These are phyloP conservation scores for Laetiporus sulphureus DNA, from an alignment of 1,284 basidiomycete genomes.

Conservation along the genomic window DNA sequence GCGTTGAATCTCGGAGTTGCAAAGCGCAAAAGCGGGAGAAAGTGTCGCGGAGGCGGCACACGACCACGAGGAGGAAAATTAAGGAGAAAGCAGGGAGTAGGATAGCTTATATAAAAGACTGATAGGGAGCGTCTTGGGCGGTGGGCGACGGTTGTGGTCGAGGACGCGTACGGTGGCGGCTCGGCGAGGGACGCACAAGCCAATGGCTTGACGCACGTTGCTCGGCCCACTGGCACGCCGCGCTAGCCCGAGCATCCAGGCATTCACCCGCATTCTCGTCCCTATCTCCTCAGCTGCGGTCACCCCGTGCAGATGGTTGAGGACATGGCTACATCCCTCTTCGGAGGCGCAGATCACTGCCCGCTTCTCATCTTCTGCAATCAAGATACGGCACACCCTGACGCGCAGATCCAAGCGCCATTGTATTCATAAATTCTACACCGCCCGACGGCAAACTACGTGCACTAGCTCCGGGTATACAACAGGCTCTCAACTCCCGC, in stretches of 20 bases:
- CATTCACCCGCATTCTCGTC: constrained; percentile 1
- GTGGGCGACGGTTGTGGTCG: no score
- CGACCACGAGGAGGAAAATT: constrained; percentile 18
- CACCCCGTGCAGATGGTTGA: neutral
- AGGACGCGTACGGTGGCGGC: constrained; percentile 6
- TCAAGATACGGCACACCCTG: neutral
- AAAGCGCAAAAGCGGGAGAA: neutral
- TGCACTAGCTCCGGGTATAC: no score
- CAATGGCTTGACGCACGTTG: constrained; percentile 40
- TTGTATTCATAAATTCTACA: neutral
- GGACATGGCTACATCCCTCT: no score
- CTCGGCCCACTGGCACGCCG: no score
- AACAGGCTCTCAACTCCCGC: no score
- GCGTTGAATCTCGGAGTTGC: constrained; percentile 2
- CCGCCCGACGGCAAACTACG: no score
- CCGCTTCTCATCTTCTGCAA: neutral
- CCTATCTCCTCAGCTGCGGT: constrained; percentile 1
- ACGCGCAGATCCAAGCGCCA: neutral
- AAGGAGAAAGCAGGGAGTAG: constrained; percentile 16
- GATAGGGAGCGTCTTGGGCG: no score
- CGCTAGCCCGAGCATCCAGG: constrained; percentile 6
- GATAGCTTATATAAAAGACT: no score
- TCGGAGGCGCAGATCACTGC: no score
- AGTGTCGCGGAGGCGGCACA: constrained; percentile 16
- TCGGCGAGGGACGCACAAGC: constrained; percentile 8